These are phyloP conservation scores for Phytophthora brassicae DNA, from an alignment of 352 stramenopile genomes.

Conservation along the genomic window DNA sequence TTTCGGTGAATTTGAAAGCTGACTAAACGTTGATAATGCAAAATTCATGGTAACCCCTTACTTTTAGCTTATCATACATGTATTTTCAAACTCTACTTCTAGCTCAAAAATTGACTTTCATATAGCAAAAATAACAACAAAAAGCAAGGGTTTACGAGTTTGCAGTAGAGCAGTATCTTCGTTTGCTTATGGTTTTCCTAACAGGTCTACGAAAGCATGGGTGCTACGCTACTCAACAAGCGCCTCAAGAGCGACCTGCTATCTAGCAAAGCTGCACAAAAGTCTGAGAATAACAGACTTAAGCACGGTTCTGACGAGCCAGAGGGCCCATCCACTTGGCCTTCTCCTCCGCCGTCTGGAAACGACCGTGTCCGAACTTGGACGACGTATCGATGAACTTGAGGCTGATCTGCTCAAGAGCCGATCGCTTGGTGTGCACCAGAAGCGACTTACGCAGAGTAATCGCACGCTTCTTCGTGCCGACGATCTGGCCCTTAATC, in stretches of 20 bases:
- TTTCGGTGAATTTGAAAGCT: slow-evolving; percentile 14
- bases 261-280: slow-evolving; percentile 19
- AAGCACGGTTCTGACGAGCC: slow-evolving; percentile 90
- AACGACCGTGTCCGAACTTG: slow-evolving; percentile 99
- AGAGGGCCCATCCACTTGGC: slow-evolving; percentile 98
- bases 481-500: slow-evolving; percentile 98
- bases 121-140: too few species aligned
- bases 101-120: too few species aligned
- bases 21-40: slow-evolving; percentile 15
- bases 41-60: neutral
- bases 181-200: slow-evolving; percentile 29
- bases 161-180: slow-evolving; percentile 47
- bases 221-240: slow-evolving; percentile 27
- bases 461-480: slow-evolving; percentile 98
- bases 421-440: slow-evolving; percentile 96
- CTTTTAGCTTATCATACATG: too few species aligned
- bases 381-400: slow-evolving; percentile 97
- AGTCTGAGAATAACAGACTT: slow-evolving; percentile 43
- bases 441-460: slow-evolving; percentile 99
- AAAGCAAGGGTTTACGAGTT: slow-evolving; percentile 27
- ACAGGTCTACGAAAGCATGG: slow-evolving; percentile 18
- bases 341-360: slow-evolving; percentile 99
- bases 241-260: slow-evolving; percentile 14
- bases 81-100: too few species aligned
- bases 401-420: slow-evolving; percentile 96